Percentiles rank a stretch among this genome's conserved stretches.
phyloP scores from a whole-genome alignment of 805 yeast species.

The Yarrowia hollandica region DNA sequence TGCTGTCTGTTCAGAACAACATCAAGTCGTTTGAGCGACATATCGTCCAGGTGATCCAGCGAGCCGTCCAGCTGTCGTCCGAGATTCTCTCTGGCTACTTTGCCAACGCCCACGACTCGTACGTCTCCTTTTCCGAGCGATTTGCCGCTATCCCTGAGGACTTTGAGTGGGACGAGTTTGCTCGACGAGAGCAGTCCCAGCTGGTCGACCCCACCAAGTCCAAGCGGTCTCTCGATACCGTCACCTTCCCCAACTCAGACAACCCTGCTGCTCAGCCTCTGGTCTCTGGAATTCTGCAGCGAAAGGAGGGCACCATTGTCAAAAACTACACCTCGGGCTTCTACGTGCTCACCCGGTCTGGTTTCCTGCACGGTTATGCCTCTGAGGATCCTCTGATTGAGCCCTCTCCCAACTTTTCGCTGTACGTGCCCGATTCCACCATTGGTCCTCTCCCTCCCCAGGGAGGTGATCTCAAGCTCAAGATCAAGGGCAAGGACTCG shows the following conservation, averaged over 20 bases:
- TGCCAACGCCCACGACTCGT: constrained; percentile 39
- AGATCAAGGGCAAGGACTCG: constrained; percentile 49
- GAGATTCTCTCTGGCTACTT: constrained; percentile 41
- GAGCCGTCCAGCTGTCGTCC: constrained; percentile 42
- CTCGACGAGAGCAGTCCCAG: constrained; percentile 38
- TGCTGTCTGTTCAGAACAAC: constrained; percentile 46
- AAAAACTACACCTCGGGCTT: constrained; percentile 47
- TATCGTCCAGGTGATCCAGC: constrained; percentile 46
- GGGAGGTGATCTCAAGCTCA: constrained; percentile 46
- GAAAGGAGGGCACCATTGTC: constrained; percentile 48
- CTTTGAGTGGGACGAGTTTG: constrained; percentile 51
- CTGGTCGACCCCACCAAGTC: constrained; percentile 42
- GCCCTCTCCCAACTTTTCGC: constrained; percentile 49
- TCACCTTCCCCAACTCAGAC: constrained; percentile 46
- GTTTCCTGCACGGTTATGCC: constrained; percentile 50
- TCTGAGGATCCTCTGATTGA: constrained; percentile 47
- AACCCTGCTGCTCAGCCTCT: constrained; percentile 49
- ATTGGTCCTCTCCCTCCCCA: constrained; percentile 43
- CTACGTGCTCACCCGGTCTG: constrained; percentile 51
- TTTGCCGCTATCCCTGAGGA: constrained; percentile 44
- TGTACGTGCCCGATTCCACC: constrained; percentile 51
- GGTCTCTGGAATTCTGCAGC: constrained; percentile 50
- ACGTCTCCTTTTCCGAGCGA: constrained; percentile 39
- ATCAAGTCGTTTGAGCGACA: constrained; percentile 48
- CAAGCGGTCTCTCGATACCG: constrained; percentile 44